phyloP scores from a whole-genome alignment of 306 rosid genomes.

The Albizia julibrissin region DNA sequence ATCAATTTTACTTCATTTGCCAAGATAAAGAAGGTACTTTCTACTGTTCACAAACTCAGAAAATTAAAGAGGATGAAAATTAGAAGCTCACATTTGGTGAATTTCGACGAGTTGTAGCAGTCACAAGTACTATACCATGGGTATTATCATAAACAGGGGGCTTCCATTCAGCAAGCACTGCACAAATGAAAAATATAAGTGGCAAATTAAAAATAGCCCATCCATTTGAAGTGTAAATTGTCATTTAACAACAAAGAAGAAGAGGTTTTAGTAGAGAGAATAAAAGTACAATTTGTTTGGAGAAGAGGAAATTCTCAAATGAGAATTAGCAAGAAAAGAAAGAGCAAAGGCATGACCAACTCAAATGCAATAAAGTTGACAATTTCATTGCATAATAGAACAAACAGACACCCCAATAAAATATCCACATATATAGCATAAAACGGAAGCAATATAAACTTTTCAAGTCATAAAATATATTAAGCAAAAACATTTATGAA shows the following conservation, averaged over 20 bases:
- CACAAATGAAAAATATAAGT: constrained; percentile 27
- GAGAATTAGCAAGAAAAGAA: background rate
- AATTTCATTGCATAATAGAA: background rate
- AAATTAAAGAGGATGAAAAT: background rate
- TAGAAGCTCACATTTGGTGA: constrained; percentile 75
- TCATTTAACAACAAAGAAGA: too few species aligned
- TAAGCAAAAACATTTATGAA: too few species aligned
- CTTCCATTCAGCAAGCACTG: constrained; percentile 93
- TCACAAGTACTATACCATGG: constrained; percentile 66
- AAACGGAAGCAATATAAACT: background rate
- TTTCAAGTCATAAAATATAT: too few species aligned
- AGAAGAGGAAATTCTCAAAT: background rate
- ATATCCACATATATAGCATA: background rate
- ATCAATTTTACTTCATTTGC: background rate
- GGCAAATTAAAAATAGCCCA: background rate
- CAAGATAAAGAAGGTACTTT: background rate
- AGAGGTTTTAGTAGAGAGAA: background rate
- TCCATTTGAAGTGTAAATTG: background rate
- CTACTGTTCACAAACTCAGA: background rate
- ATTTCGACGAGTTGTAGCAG: constrained; percentile 85
- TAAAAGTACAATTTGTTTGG: background rate
- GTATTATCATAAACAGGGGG: constrained; percentile 87
- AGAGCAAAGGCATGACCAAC: background rate
- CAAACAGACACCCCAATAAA: background rate
- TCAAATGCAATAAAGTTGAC: background rate